These are phyloP conservation scores for slime mould (Dictyostelium discoideum) DNA, from an alignment of 78 protist genomes.

Conservation along the genomic window dicty_2.7 NC_007090.3:445001-445500, in stretches of 20 bases:
- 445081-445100: slow-evolving; percentile 3
- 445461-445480: background rate
- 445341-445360: background rate
- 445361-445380: background rate
- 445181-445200: slow-evolving; percentile 14
- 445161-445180: background rate
- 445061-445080: background rate
- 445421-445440: background rate
- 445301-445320: slow-evolving; percentile 14
- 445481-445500: background rate
- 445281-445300: background rate
- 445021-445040: background rate
- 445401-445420: background rate
- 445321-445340: background rate
- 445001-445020: background rate
- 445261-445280: background rate
- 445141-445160: background rate
- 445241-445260: background rate
- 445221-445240: background rate
- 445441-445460: background rate
- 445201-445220: background rate
- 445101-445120: background rate
- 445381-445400: background rate
- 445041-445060: background rate
- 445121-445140: background rate